These are phyloP conservation scores for Zymoseptoria tritici DNA, from an alignment of 2,329 filamentous ascomycete species.

Conservation along the genomic window DNA sequence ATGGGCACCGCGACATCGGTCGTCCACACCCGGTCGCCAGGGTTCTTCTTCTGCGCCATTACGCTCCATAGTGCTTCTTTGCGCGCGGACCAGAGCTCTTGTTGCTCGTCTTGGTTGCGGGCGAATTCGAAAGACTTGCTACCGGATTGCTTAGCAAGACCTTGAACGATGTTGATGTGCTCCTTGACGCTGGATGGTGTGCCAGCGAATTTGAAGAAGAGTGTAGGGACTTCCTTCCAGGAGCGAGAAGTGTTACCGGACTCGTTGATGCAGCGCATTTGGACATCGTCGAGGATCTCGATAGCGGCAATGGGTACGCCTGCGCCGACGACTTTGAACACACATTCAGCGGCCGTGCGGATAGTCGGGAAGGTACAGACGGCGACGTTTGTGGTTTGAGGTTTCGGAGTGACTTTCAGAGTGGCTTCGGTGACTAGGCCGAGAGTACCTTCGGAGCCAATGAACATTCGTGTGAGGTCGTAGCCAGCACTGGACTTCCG, in stretches of 20 bases:
- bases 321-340: slow-evolving; percentile 68
- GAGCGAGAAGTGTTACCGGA: slow-evolving; percentile 55
- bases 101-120: slow-evolving; percentile 54
- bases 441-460: slow-evolving; percentile 85
- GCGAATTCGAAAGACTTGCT: slow-evolving; percentile 66
- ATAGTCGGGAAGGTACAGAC: slow-evolving; percentile 60
- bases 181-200: slow-evolving; percentile 66
- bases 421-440: slow-evolving; percentile 87
- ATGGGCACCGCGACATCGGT: slow-evolving; percentile 77
- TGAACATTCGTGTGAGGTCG: slow-evolving; percentile 81
- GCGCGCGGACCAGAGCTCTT: slow-evolving; percentile 66
- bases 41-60: slow-evolving; percentile 55
- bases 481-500: slow-evolving; percentile 88
- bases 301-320: slow-evolving; percentile 85
- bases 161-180: slow-evolving; percentile 62
- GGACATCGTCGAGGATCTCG: slow-evolving; percentile 84
- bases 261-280: slow-evolving; percentile 69
- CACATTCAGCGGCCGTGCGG: slow-evolving; percentile 68
- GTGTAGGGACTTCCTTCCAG: slow-evolving; percentile 63
- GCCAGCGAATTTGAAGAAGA: slow-evolving; percentile 71
- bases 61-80: slow-evolving; percentile 70
- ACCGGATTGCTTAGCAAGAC: slow-evolving; percentile 51
- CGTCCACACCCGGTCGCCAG: slow-evolving; percentile 63
- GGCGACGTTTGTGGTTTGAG: slow-evolving; percentile 72
- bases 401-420: slow-evolving; percentile 75